Percentiles rank a stretch among this genome's conserved stretches.
phyloP scores from a whole-genome alignment of 192 early-diverging fungal species.

The Kickxella alabastrina region DNA sequence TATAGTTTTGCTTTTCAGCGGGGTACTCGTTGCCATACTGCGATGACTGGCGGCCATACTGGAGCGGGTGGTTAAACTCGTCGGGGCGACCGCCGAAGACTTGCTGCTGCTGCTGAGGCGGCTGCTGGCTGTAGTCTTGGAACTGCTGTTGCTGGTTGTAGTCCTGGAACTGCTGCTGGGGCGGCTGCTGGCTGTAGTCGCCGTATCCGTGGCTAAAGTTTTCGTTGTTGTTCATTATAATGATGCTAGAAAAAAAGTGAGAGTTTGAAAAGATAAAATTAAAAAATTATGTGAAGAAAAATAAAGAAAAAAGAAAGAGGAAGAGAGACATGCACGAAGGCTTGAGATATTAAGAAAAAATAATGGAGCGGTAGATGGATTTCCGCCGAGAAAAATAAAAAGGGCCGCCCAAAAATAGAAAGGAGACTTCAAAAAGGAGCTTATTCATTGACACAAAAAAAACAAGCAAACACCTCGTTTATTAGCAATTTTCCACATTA shows the following conservation, averaged over 20 bases:
- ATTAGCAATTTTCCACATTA: too few species aligned
- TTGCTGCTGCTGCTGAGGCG: background rate
- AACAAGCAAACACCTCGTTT: too few species aligned
- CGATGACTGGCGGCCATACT: slow-evolving; percentile 2
- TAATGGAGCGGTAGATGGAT: too few species aligned
- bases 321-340: too few species aligned
- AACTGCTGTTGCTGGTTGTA: slow-evolving; percentile 5
- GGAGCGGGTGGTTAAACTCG: slow-evolving; percentile 9
- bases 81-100: slow-evolving; percentile 4
- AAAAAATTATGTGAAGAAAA: background rate
- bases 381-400: too few species aligned
- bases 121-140: background rate
- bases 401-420: too few species aligned
- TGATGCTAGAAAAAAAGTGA: background rate
- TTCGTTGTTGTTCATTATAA: slow-evolving; percentile 4
- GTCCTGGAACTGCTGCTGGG: slow-evolving; percentile 1
- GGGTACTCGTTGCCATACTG: background rate
- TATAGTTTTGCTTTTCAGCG: background rate
- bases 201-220: slow-evolving; percentile 14
- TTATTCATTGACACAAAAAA: too few species aligned
- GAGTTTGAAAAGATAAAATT: background rate
- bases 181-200: slow-evolving; percentile 7
- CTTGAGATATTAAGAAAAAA: too few species aligned
- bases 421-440: too few species aligned
- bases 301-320: background rate